These are phyloP conservation scores for Fragilaria crotonensis DNA, from an alignment of 108 stramenopile species.

Conservation along the genomic window DNA sequence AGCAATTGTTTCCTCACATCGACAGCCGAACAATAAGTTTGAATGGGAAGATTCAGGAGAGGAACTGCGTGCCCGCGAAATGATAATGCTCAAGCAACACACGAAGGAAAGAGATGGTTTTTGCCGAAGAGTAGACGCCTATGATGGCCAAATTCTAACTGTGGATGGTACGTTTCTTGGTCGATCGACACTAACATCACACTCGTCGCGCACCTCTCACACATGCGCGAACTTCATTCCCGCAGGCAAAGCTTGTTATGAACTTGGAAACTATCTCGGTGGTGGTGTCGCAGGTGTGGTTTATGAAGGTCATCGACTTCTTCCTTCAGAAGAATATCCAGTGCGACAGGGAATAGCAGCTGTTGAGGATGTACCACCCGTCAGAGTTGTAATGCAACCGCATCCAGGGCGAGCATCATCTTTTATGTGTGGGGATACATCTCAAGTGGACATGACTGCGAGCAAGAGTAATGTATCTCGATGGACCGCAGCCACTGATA, in stretches of 20 bases:
- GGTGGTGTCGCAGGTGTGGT: constrained; percentile 86
- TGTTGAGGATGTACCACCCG: neutral
- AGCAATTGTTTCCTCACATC: too few species aligned
- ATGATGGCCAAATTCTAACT: constrained; percentile 71
- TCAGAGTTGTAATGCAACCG: neutral
- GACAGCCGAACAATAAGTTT: constrained; percentile 10
- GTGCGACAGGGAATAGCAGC: constrained; percentile 32
- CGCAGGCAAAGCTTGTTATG: constrained; percentile 44
- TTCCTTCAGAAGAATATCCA: constrained; percentile 71
- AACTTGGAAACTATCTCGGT: constrained; percentile 80
- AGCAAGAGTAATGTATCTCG: neutral
- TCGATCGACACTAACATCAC: too few species aligned
- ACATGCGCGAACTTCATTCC: neutral
- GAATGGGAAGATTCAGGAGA: constrained; percentile 15
- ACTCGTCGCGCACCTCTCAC: too few species aligned
- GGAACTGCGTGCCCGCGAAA: constrained; percentile 11
- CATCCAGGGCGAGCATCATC: neutral
- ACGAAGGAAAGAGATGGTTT: constrained; percentile 62
- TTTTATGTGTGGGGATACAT: neutral
- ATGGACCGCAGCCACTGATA: neutral
- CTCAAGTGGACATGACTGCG: neutral
- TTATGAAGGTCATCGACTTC: constrained; percentile 74
- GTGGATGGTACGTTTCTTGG: constrained; percentile 34
- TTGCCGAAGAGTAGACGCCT: constrained; percentile 65
- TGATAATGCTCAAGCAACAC: constrained; percentile 27